Base-by-base conservation (phyloP, 345 rosid genomes). In the Hibiscus tridactylites region DNA sequence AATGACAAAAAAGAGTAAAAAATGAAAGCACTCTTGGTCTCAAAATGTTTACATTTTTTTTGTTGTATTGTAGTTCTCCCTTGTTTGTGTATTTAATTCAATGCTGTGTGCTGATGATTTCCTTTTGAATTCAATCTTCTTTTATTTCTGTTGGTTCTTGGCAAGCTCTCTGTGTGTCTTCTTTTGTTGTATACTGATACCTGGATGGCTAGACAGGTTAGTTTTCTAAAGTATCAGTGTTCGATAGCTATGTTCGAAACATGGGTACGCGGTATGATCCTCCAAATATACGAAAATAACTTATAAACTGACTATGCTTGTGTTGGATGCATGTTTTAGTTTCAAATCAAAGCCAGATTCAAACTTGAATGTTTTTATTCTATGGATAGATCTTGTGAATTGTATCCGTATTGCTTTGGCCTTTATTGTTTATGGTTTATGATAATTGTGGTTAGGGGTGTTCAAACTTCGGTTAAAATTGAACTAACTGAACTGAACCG, bases 71-170 rank as follows among this genome's bases (percentile, higher is more conserved):
- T 66, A 71, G 76, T 74, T 52, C 54, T 82, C 77, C 31, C 57
- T 61, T 61, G 68, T 10, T 66, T 47, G 39, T 73, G 81, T 81
- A 81, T 72, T 75, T 56, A 49, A 70, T 75, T 74, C 65, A 70
- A 71, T 61, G 50, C 29, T 75, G 76, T 65, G 74, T 76, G 80
- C 61, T 77, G 70, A 72, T 82, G 60, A 68, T 77, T 77, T 73
- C 64, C 73, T 79, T 83, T 57, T 61, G 56, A 71, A 71, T 50
- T 75, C 82, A 76, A 56, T 21, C 29, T 31, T 61, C 15, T 9
- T 6, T 15, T 60, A 44, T 53, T 59, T 21, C 46, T 61, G 24
- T 28, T 33, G 33, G 13, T 37, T 37, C 13, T 42, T 39, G 4
- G 44, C 44, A n/a, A 37, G 19, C 61, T 70, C 13, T 57, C 16